Percentiles rank a stretch among this genome's conserved stretches.
These are phyloP conservation scores for Madurella mycetomatis DNA, from an alignment of 2,329 filamentous ascomycete genomes.

Conservation along the genomic window DNA sequence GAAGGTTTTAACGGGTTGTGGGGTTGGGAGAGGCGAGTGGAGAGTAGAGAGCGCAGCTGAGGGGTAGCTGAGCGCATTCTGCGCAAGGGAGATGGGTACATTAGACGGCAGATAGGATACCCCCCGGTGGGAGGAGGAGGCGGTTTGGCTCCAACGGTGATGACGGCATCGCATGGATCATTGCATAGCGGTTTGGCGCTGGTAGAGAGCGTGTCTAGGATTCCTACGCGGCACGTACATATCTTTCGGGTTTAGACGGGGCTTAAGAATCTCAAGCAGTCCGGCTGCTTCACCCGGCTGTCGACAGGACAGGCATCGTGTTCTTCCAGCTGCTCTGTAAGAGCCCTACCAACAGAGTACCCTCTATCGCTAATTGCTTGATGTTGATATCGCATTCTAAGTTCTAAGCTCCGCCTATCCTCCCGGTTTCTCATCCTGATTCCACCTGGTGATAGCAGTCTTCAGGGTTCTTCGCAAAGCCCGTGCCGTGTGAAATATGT, in stretches of 20 bases:
- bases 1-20: background rate
- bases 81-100: background rate
- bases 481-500: slow-evolving; percentile 4
- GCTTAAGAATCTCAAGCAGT: background rate
- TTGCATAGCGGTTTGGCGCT: slow-evolving; percentile 12
- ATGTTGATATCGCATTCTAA: too few relatives aligned
- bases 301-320: too few relatives aligned
- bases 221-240: background rate
- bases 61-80: too few relatives aligned
- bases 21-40: background rate
- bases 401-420: too few relatives aligned
- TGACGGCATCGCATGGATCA: slow-evolving; percentile 4
- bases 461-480: slow-evolving; percentile 3
- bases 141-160: background rate
- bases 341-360: too few relatives aligned
- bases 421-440: too few relatives aligned
- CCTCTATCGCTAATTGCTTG: too few relatives aligned
- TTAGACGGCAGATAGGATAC: background rate
- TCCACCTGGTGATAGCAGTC: too few relatives aligned
- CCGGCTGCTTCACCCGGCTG: background rate
- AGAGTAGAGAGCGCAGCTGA: background rate
- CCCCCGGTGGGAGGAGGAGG: background rate
- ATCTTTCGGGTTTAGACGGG: background rate
- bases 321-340: background rate
- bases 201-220: background rate